Evolutionary conservation across 1,139 yeast genomes (phyloP).

Genomic region (Lodderomyces oxycetoniae): DNA sequence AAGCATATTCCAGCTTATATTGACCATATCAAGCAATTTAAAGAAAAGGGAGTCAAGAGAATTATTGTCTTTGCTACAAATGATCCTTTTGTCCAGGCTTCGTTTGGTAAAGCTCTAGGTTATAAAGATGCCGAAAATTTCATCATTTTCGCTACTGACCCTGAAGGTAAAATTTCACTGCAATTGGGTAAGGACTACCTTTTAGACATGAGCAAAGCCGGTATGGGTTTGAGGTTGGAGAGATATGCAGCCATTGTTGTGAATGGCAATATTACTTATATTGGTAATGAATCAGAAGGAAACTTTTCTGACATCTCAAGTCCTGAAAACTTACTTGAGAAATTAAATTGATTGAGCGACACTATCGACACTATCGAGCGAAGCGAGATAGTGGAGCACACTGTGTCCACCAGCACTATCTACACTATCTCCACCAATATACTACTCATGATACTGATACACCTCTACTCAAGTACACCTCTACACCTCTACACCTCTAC

Average conservation of each 20-base stretch:
- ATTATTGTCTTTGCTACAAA: constrained; percentile 72
- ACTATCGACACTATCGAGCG: too few species aligned
- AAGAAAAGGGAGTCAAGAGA: constrained; percentile 66
- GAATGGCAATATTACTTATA: constrained; percentile 60
- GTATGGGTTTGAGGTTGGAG: constrained; percentile 61
- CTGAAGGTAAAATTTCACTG: constrained; percentile 46
- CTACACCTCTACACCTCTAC: too few species aligned
- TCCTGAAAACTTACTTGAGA: constrained; percentile 48
- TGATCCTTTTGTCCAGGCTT: constrained; percentile 75
- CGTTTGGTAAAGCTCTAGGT: constrained; percentile 76
- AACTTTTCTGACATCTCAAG: constrained; percentile 60
- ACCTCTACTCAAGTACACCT: too few species aligned
- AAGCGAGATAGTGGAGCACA: too few species aligned
- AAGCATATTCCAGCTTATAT: constrained; percentile 77
- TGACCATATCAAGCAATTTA: constrained; percentile 45
- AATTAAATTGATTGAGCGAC: too few species aligned
- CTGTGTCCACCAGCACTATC: too few species aligned
- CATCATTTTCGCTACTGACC: constrained; percentile 70
- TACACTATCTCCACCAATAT: too few species aligned
- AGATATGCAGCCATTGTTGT: constrained; percentile 67
- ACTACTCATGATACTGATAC: too few species aligned
- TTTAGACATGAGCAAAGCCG: constrained; percentile 48
- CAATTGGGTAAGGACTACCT: constrained; percentile 54
- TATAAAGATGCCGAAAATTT: constrained; percentile 42
- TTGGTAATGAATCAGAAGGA: constrained; percentile 57